Conservation (phyloP, 1,139 yeast species). For the Schwanniomyces etchellsii region DNA sequence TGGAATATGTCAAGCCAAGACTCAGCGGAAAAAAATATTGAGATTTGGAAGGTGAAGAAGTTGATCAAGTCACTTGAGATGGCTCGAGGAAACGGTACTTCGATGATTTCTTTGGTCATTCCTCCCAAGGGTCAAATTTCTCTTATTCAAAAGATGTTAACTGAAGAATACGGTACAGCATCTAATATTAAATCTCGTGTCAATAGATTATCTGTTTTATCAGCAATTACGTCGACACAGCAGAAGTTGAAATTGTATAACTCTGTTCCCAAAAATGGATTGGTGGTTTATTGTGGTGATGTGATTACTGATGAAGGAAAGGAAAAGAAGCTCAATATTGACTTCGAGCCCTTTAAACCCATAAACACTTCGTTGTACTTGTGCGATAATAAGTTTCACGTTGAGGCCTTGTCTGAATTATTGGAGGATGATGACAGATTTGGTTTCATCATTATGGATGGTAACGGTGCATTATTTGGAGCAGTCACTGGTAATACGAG, state of each 20-base stretch:
- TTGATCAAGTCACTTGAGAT: constrained; percentile 76
- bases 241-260: constrained; percentile 89
- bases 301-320: constrained; percentile 95
- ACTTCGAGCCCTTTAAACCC: constrained; percentile 96
- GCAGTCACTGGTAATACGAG: constrained; percentile 95
- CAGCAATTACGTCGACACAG: constrained; percentile 97
- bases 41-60: constrained; percentile 98
- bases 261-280: constrained; percentile 87
- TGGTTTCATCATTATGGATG: constrained; percentile 98
- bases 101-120: constrained; percentile 93
- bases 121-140: constrained; percentile 95
- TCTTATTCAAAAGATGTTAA: constrained; percentile 81
- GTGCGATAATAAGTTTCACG: constrained; percentile 97
- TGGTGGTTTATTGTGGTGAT: constrained; percentile 97
- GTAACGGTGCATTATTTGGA: constrained; percentile 97
- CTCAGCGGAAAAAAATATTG: constrained; percentile 94
- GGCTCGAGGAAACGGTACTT: constrained; percentile 98
- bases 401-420: constrained; percentile 91
- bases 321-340: constrained; percentile 90
- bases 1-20: constrained; percentile 8
- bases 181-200: constrained; percentile 97
- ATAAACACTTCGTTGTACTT: constrained; percentile 91
- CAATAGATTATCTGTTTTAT: constrained; percentile 86
- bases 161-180: constrained; percentile 98
- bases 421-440: constrained; percentile 93